Evolutionary conservation across 495 filamentous ascomycete species (phyloP).

Genomic region (Penicillium coffeae): DNA sequence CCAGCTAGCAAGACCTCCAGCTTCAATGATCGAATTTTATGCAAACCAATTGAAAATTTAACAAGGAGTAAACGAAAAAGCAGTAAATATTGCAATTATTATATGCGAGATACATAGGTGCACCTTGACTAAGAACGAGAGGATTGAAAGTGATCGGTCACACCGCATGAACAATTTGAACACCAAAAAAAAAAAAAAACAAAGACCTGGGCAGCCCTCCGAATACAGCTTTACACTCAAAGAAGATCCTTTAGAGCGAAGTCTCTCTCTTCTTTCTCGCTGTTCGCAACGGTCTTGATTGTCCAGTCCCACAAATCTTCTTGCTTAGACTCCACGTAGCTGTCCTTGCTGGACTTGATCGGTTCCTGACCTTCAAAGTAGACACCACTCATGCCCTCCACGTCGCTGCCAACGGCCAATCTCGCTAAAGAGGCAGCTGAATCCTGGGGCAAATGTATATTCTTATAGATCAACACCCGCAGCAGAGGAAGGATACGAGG

Average conservation of each 20-base stretch:
- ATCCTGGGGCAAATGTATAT: slow-evolving; percentile 35
- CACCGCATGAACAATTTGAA: too few relatives aligned
- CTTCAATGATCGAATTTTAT: too few relatives aligned
- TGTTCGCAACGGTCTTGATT: slow-evolving; percentile 33
- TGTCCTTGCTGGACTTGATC: slow-evolving; percentile 33
- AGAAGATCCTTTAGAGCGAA: slow-evolving; percentile 16
- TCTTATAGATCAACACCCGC: slow-evolving; percentile 19
- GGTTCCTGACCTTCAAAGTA: slow-evolving; percentile 38
- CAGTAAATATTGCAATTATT: too few relatives aligned
- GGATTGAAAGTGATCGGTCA: too few relatives aligned
- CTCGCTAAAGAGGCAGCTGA: slow-evolving; percentile 34
- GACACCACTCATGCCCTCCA: slow-evolving; percentile 26
- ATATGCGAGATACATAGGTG: too few relatives aligned
- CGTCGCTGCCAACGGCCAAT: slow-evolving; percentile 25
- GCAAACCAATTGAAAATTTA: too few relatives aligned
- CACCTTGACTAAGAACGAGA: too few relatives aligned
- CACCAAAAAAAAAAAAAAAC: too few relatives aligned
- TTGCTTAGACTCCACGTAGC: slow-evolving; percentile 38
- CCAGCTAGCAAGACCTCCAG: too few relatives aligned
- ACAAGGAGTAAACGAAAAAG: too few relatives aligned
- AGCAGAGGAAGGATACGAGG: slow-evolving; percentile 33
- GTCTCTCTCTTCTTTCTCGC: slow-evolving; percentile 24
- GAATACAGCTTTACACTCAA: background rate
- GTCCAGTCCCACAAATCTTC: slow-evolving; percentile 51
- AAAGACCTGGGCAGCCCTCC: background rate